Conservation (phyloP, 495 filamentous ascomycete genomes). For the Penicillium daleae region DNA sequence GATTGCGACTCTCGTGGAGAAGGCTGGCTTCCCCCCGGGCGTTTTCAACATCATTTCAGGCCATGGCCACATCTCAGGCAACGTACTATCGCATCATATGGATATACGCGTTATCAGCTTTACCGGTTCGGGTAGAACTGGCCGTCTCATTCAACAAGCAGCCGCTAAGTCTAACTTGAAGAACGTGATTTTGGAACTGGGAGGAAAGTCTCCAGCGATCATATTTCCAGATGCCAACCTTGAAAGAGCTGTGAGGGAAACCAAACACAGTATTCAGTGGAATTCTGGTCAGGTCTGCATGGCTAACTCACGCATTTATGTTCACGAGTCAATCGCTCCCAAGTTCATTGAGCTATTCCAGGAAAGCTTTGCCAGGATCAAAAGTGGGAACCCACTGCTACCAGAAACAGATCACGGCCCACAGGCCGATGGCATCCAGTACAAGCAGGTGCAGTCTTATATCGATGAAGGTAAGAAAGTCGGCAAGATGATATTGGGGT, state of each 20-base stretch:
- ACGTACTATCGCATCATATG: slow-evolving; percentile 75
- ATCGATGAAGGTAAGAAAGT: slow-evolving; percentile 77
- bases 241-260: slow-evolving; percentile 80
- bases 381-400: slow-evolving; percentile 81
- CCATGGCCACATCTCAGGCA: slow-evolving; percentile 67
- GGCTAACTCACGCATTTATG: slow-evolving; percentile 52
- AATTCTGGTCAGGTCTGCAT: slow-evolving; percentile 57
- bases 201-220: slow-evolving; percentile 43
- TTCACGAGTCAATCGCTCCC: slow-evolving; percentile 71
- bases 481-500: slow-evolving; percentile 44
- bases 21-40: slow-evolving; percentile 12
- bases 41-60: slow-evolving; percentile 13
- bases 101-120: slow-evolving; percentile 68
- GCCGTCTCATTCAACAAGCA: slow-evolving; percentile 23
- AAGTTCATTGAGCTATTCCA: slow-evolving; percentile 80
- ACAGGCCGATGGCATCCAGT: slow-evolving; percentile 83
- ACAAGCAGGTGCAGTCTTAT: slow-evolving; percentile 84
- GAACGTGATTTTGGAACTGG: slow-evolving; percentile 42
- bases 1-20: slow-evolving; percentile 9
- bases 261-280: slow-evolving; percentile 45
- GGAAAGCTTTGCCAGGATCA: slow-evolving; percentile 49
- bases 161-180: slow-evolving; percentile 52
- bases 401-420: slow-evolving; percentile 84
- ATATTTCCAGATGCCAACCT: slow-evolving; percentile 65
- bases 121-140: slow-evolving; percentile 27